phyloP scores from a whole-genome alignment of 2,329 filamentous ascomycete species.

The Ambrosiella xylebori region DNA sequence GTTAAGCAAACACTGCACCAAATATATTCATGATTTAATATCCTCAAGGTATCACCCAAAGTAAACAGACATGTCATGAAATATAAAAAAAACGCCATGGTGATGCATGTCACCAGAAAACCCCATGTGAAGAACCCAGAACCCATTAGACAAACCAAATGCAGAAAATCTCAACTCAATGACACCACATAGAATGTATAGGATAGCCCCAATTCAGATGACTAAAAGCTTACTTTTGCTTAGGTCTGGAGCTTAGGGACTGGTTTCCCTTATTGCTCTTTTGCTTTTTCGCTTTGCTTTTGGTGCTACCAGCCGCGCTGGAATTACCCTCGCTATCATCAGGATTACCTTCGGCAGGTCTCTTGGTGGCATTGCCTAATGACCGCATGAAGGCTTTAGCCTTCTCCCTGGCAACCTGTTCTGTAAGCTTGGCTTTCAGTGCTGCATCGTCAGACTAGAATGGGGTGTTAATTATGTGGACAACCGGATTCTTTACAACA shows the following conservation, averaged over 20 bases:
- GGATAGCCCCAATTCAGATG: no score
- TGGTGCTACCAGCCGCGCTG: neutral
- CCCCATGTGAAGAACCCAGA: neutral
- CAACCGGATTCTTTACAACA: neutral
- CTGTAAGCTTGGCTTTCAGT: slow-evolving; percentile 33
- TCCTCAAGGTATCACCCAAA: no score
- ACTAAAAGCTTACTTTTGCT: neutral
- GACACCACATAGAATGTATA: neutral
- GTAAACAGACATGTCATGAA: neutral
- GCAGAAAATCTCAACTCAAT: neutral
- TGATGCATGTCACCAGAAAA: neutral
- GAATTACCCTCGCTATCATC: slow-evolving; percentile 4
- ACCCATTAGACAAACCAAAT: neutral
- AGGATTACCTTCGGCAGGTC: slow-evolving; percentile 4
- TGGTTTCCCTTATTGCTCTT: slow-evolving; percentile 6
- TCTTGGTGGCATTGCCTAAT: slow-evolving; percentile 25
- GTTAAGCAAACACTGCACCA: no score
- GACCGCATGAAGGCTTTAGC: slow-evolving; percentile 33
- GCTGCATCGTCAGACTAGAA: slow-evolving; percentile 32
- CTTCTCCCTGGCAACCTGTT: slow-evolving; percentile 39
- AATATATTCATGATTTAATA: no score
- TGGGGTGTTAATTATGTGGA: neutral
- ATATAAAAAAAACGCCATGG: neutral
- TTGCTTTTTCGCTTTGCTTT: slow-evolving; percentile 6
- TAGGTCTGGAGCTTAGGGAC: slow-evolving; percentile 2